These are phyloP conservation scores for Claviceps citrina DNA, from an alignment of 2,329 filamentous ascomycete genomes.

Conservation along the genomic window DNA sequence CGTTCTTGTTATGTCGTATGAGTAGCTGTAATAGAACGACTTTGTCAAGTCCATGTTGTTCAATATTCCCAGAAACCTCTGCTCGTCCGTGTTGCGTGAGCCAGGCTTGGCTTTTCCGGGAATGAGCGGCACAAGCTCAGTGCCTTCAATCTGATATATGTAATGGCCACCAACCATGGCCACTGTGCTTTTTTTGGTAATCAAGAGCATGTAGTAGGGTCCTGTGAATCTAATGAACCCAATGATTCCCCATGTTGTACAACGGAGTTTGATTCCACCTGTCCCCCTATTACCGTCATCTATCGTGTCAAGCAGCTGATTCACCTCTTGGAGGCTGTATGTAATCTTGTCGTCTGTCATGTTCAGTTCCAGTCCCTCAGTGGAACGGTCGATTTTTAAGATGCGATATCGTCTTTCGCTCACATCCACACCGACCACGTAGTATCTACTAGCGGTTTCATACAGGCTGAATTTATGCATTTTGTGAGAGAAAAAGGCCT, in stretches of 20 bases:
- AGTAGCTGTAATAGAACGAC: conserved; percentile 97
- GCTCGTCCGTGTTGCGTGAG: conserved; percentile 68
- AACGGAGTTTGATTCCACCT: conserved; percentile 77
- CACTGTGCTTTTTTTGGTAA: conserved; percentile 90
- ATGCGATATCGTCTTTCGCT: conserved; percentile 80
- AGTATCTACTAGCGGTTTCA: conserved; percentile 85
- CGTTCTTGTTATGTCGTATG: conserved; percentile 86
- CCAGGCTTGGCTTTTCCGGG: conserved; percentile 65
- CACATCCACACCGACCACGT: conserved; percentile 84
- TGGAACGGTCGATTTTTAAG: conserved; percentile 84
- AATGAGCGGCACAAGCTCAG: conserved; percentile 77
- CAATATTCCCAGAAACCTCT: conserved; percentile 73
- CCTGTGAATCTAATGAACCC: conserved; percentile 95
- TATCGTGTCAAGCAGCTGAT: conserved; percentile 80
- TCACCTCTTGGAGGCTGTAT: conserved; percentile 85
- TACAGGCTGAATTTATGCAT: conserved; percentile 99
- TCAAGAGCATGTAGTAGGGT: conserved; percentile 90
- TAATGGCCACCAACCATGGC: conserved; percentile 95
- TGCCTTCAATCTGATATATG: conserved; percentile 87
- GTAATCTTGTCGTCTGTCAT: conserved; percentile 91
- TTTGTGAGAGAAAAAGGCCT: conserved; percentile 33
- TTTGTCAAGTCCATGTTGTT: conserved; percentile 80
- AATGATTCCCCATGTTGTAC: conserved; percentile 81
- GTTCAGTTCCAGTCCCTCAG: conserved; percentile 57
- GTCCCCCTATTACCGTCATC: conserved; percentile 87